Conservation (phyloP, 768 basidiomycete species). For the Xanthoconium stramineum region DNA sequence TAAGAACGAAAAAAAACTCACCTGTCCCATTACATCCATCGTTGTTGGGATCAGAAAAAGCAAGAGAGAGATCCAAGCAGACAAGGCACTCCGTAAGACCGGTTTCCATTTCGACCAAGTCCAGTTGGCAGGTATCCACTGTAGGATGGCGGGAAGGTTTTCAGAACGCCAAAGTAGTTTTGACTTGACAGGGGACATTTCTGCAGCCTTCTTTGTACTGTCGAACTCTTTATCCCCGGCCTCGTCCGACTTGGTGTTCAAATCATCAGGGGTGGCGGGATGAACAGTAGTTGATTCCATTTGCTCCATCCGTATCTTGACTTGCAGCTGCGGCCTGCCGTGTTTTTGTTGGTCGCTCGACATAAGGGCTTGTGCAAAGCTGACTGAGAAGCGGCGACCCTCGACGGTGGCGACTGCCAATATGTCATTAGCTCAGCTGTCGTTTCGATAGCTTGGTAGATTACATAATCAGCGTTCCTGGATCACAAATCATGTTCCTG, state of each 20-base stretch:
- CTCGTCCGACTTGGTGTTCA: background rate
- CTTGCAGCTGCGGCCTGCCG: slow-evolving; percentile 5
- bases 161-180: background rate
- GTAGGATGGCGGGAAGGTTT: slow-evolving; percentile 32
- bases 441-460: no score
- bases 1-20: slow-evolving; percentile 16
- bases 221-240: background rate
- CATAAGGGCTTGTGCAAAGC: slow-evolving; percentile 1
- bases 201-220: background rate
- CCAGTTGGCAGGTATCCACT: slow-evolving; percentile 59
- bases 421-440: no score
- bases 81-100: slow-evolving; percentile 56
- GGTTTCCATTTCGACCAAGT: slow-evolving; percentile 61
- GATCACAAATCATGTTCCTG: no score
- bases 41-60: slow-evolving; percentile 56
- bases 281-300: background rate
- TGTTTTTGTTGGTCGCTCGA: background rate
- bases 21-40: slow-evolving; percentile 55
- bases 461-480: no score
- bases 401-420: no score
- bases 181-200: background rate
- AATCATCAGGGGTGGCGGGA: background rate
- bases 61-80: slow-evolving; percentile 59
- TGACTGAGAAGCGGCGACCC: background rate
- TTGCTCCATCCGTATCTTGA: slow-evolving; percentile 1